These are phyloP conservation scores for Talaromyces rugulosus DNA, from an alignment of 2,329 filamentous ascomycete genomes.

Conservation along the genomic window DNA sequence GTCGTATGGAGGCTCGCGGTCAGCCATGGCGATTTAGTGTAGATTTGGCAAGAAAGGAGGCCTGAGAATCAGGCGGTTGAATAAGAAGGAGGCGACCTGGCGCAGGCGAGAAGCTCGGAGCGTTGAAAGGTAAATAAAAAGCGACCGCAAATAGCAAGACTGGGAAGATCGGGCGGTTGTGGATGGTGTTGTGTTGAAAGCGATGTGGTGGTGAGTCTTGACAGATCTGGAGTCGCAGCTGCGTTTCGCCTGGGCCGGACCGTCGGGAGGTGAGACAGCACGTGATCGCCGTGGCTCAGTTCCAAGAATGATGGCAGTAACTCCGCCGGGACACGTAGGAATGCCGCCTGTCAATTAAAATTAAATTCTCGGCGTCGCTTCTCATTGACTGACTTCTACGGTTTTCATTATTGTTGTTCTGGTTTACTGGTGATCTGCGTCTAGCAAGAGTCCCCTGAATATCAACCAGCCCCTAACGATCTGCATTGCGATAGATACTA, in stretches of 20 bases:
- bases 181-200: background rate
- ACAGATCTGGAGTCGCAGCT: background rate
- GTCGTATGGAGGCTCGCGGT: conserved; percentile 68
- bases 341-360: background rate
- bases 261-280: background rate
- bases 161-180: background rate
- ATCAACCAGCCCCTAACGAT: background rate
- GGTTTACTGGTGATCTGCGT: no score
- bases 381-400: no score
- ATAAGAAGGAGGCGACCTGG: background rate
- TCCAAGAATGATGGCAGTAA: background rate
- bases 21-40: conserved; percentile 46
- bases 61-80: background rate
- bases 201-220: background rate
- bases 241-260: background rate
- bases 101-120: background rate
- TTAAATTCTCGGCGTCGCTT: no score
- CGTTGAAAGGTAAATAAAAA: background rate
- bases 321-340: background rate
- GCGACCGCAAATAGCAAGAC: background rate
- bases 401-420: no score
- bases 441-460: no score
- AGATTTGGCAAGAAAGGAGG: background rate
- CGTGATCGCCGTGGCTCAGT: background rate
- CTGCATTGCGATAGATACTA: background rate